phyloP scores from a whole-genome alignment of 768 basidiomycete species.

The Calocera cornea region DNA sequence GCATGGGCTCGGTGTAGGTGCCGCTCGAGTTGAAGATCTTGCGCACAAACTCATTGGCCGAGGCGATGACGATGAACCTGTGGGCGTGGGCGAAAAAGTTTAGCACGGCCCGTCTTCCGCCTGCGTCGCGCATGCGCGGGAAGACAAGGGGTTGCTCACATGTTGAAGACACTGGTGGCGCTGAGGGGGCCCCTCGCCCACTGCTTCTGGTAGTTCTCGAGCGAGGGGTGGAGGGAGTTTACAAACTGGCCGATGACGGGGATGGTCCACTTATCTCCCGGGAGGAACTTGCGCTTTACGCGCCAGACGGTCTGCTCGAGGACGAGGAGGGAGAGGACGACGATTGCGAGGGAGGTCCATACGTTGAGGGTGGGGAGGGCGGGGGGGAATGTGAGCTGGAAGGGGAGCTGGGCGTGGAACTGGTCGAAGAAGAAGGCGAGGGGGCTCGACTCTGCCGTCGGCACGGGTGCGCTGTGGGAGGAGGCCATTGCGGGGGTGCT shows the following conservation, averaged over 20 bases:
- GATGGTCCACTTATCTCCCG: conserved; percentile 83
- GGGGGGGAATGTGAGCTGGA: neutral
- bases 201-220: conserved; percentile 83
- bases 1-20: conserved; percentile 79
- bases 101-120: neutral
- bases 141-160: conserved; percentile 29
- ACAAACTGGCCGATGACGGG: conserved; percentile 96
- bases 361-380: conserved; percentile 6
- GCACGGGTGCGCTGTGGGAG: neutral
- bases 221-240: conserved; percentile 78
- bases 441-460: neutral
- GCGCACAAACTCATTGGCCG: conserved; percentile 80
- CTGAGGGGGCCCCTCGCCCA: conserved; percentile 85
- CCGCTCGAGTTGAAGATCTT: conserved; percentile 89
- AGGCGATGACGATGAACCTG: conserved; percentile 98
- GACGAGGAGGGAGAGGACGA: conserved; percentile 60
- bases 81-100: neutral
- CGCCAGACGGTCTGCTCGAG: conserved; percentile 84
- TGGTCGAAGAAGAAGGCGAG: neutral
- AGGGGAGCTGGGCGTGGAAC: conserved; percentile 1
- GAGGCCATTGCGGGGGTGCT: neutral
- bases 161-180: conserved; percentile 92
- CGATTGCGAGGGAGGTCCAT: conserved; percentile 23
- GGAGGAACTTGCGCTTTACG: conserved; percentile 74
- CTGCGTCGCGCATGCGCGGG: too few relatives aligned